Evolutionary conservation across 306 rosid species (phyloP), one percentile per base, ranked within the genome.

Genomic region (Vicia sativa): DNA sequence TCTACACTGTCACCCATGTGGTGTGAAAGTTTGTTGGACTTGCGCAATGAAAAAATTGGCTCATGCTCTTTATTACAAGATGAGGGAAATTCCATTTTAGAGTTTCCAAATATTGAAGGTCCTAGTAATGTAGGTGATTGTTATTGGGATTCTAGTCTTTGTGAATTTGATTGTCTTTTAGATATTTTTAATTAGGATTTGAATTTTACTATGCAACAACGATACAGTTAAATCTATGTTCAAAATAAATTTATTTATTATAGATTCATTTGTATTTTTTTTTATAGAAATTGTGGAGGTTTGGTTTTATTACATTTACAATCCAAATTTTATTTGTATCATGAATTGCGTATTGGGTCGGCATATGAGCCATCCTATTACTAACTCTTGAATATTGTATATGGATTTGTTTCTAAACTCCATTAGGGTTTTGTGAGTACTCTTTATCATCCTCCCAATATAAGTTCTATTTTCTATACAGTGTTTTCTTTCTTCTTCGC

Each of bases 11-110:
- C 53, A 7, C 1, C 55, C 26, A 41, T 11, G 50, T 62, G 52
- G 67, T 62, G 50, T 37, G 35, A 62, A 35, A 60, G 28, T 60
- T 60, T 60, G 66, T 60, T 37, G 46, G 10, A 10, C 9, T 1
- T 2, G 15, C 3, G 25, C 55, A 35, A 59, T 59, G 65, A 59
- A 26, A 58, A 58, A 34, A 35, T 59, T 35, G 46, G 2, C 1
- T 1, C 28, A 9, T 14, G 16, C 43, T 34, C 44, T 14, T 31
- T 60, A 34, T 35, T 34, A 58, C 63, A n/a, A 58, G 65, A 58
- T 4, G 16, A 60, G 15, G 2, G 9, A 34, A 7, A 37, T 38
- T 15, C 55, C 7, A 49, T 2, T 16, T 35, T 60, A 25, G 44
- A 34, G 44, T 34, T 34, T 1, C 4, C 44, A 31, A 60, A 60